phyloP scores from a whole-genome alignment of 805 yeast species.

The Clavispora asparagi region DNA sequence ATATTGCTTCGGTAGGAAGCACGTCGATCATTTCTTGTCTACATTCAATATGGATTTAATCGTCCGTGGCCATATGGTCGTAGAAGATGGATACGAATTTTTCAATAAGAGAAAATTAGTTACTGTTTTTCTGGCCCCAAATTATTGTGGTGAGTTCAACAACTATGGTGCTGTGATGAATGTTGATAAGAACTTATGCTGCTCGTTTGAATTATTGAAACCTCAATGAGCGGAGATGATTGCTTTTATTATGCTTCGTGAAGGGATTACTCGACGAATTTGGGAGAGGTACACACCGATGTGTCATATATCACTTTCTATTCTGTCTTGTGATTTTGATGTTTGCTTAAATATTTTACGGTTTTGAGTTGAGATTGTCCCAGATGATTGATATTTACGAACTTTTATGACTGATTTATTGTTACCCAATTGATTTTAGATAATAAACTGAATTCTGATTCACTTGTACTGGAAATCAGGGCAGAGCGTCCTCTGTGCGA shows the following conservation, averaged over 20 bases:
- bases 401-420: background rate
- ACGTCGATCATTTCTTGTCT: conserved; percentile 64
- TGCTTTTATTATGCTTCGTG: background rate
- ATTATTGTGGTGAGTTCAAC: conserved; percentile 77
- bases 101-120: conserved; percentile 70
- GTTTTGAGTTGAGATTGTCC: background rate
- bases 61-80: conserved; percentile 86
- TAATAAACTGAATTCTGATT: background rate
- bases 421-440: background rate
- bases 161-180: conserved; percentile 80
- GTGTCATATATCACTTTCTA: too few relatives aligned
- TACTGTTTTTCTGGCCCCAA: conserved; percentile 78
- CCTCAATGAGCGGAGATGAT: conserved; percentile 30
- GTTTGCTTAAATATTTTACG: background rate
- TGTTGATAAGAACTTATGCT: conserved; percentile 60
- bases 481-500: too few relatives aligned
- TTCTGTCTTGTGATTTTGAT: background rate
- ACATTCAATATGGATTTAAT: conserved; percentile 69
- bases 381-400: background rate
- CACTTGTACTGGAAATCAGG: background rate
- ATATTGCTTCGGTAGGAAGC: conserved; percentile 67
- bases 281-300: too few relatives aligned
- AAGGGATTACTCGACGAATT: too few relatives aligned
- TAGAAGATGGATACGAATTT: conserved; percentile 83
- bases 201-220: conserved; percentile 66